These are phyloP conservation scores for Eucalyptus cladocalyx DNA, from an alignment of 345 rosid genomes.

Conservation along the genomic window DNA sequence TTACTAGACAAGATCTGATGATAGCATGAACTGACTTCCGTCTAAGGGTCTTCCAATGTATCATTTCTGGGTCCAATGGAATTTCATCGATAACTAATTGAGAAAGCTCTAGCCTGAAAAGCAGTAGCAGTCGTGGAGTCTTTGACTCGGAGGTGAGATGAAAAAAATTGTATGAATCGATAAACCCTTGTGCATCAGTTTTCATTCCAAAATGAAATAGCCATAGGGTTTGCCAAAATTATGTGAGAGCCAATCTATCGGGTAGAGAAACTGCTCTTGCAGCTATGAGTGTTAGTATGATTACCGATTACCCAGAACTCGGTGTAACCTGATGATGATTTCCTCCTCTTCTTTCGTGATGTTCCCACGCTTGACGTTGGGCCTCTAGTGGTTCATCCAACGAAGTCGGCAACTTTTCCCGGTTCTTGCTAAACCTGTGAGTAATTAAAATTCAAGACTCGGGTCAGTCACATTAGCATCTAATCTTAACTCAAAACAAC, in stretches of 20 bases:
- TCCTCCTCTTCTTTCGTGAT: not conserved
- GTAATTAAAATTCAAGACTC: not conserved
- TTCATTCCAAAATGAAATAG: not conserved
- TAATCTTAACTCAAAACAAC: not conserved
- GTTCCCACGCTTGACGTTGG: not conserved
- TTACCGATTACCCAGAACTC: not conserved
- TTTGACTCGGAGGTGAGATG: not conserved
- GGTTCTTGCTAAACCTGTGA: not conserved
- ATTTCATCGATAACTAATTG: not conserved
- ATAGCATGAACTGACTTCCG: not conserved
- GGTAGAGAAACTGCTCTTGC: not conserved
- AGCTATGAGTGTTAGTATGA: not conserved
- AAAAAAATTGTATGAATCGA: not conserved
- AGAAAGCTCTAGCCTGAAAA: not conserved
- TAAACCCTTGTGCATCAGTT: not conserved
- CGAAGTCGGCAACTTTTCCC: constrained; percentile 1
- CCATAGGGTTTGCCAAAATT: not conserved
- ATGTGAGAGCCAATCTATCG: not conserved
- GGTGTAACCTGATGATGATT: not conserved
- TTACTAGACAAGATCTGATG: not conserved
- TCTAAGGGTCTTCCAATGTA: not conserved
- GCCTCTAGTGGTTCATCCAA: constrained; percentile 3
- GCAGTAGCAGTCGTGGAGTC: not conserved
- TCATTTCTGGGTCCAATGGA: too few species aligned
- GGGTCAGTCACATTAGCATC: not conserved